Conservation (phyloP, 176 grass and related monocot species). For the Dactylis glomerata region DNA sequence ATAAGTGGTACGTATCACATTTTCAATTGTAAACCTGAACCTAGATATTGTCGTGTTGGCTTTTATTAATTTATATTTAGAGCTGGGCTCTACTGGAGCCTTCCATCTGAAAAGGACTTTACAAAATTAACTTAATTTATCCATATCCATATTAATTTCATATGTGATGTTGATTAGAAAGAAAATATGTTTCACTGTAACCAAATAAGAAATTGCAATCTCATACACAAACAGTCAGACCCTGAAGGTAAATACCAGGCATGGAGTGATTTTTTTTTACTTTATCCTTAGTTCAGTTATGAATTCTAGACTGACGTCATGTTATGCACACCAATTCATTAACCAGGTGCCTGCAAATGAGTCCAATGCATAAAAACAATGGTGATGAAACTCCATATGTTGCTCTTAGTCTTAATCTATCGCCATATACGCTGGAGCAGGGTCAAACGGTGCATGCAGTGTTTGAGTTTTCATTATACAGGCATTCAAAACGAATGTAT, state of each 20-base stretch:
- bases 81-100: too few relatives aligned
- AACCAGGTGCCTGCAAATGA: background rate
- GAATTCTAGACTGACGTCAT: background rate
- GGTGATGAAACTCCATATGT: background rate
- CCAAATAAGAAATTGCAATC: too few relatives aligned
- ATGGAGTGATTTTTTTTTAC: too few relatives aligned
- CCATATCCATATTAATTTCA: background rate
- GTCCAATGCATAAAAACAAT: background rate
- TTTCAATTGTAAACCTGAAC: too few relatives aligned
- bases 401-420: constrained; percentile 1
- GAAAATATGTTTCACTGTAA: background rate
- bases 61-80: too few relatives aligned
- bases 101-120: too few relatives aligned
- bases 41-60: too few relatives aligned
- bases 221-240: background rate
- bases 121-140: too few relatives aligned
- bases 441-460: background rate
- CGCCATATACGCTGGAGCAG: too few relatives aligned
- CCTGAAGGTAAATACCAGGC: background rate
- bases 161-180: background rate
- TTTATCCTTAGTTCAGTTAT: background rate
- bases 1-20: constrained; percentile 17
- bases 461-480: constrained; percentile 33
- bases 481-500: constrained; percentile 13
- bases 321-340: background rate